Evolutionary conservation across 768 basidiomycete species (phyloP), one percentile per base, ranked within the genome.

Genomic region (Cystobasidium ongulense): DNA sequence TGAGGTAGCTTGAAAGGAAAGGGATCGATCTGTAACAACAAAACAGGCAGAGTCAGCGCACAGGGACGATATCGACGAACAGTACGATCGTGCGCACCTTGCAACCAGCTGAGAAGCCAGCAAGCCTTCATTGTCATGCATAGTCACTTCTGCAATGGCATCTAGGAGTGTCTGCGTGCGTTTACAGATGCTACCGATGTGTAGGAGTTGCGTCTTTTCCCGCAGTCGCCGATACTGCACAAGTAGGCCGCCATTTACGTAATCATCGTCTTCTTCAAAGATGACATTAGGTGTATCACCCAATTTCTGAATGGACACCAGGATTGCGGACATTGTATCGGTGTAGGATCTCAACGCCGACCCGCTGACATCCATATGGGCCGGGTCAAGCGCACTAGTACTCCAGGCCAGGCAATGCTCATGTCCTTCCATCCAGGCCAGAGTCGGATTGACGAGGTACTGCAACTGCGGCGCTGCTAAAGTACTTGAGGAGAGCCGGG

Each of bases 1-100:
- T 77, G 10, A 85, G 76, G 80, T 91, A 93, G 27, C 82, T 81
- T 1, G 86, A 81, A 27, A 95, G 80, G 86, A 96, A 96, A 0
- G 94, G 92, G 10, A 88, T 76, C 62, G 10, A 25, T 23, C 46
- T 73, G 38, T 31, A 50, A 50, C 46, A 27, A 23, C 8, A 23
- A 61, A 21, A 61, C 18, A 15, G 35, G 21, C 8, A 17, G 15
- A 15, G 23, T 61, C 57, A 61, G 5, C 23, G 15, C 46, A n/a
- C 46, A 15, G n/a, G n/a, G n/a, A n/a, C n/a, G n/a, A n/a, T n/a
- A n/a, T n/a, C n/a, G n/a, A n/a, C 13, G 13, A 17, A 25, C 29
- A 23, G 29, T 17, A 13, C 33, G 13, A 38, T 39, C 7, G 35
- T n/a, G 38, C 63, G 35, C 10, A 64, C 63, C 63, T 64, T 5